Conservation (phyloP, 2,329 filamentous ascomycete genomes). For the Monosporascus sp. region DNA sequence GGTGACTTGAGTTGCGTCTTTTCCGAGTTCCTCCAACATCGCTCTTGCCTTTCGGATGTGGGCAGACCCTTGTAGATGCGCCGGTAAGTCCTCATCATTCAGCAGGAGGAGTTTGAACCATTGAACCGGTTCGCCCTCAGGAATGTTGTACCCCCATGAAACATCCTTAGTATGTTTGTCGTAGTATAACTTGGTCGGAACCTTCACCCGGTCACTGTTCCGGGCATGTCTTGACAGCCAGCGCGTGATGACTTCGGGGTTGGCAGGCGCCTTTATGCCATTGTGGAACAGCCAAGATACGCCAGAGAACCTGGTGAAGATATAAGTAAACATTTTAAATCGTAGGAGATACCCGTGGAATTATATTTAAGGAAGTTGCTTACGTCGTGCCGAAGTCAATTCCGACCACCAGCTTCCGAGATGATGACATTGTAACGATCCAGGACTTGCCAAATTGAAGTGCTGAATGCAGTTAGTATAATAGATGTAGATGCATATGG, state of each 20-base stretch:
- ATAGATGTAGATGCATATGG: too few relatives aligned
- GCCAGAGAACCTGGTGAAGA: slow-evolving; percentile 30
- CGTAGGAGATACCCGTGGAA: neutral
- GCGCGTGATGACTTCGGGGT: slow-evolving; percentile 20
- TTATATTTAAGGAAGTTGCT: slow-evolving; percentile 5
- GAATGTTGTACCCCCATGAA: slow-evolving; percentile 28
- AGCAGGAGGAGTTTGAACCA: slow-evolving; percentile 39
- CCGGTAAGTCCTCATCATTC: slow-evolving; percentile 21
- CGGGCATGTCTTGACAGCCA: slow-evolving; percentile 20
- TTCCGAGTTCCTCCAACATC: slow-evolving; percentile 4
- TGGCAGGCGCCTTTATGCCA: slow-evolving; percentile 13
- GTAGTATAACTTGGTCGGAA: slow-evolving; percentile 23
- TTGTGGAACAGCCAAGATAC: slow-evolving; percentile 33
- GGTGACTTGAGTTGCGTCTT: slow-evolving; percentile 23
- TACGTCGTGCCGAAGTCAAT: slow-evolving; percentile 45
- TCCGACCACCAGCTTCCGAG: slow-evolving; percentile 27
- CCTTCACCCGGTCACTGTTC: slow-evolving; percentile 28
- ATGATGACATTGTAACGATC: slow-evolving; percentile 10
- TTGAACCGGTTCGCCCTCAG: slow-evolving; percentile 9
- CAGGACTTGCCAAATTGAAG: too few relatives aligned
- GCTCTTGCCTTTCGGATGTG: slow-evolving; percentile 14
- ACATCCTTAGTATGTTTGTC: accelerated
- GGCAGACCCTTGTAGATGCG: slow-evolving; percentile 9
- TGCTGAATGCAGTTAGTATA: too few relatives aligned
- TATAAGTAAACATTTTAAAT: neutral